Evolutionary conservation across 1,139 yeast genomes (phyloP).

Genomic region (Lizanozyma gosingica): DNA sequence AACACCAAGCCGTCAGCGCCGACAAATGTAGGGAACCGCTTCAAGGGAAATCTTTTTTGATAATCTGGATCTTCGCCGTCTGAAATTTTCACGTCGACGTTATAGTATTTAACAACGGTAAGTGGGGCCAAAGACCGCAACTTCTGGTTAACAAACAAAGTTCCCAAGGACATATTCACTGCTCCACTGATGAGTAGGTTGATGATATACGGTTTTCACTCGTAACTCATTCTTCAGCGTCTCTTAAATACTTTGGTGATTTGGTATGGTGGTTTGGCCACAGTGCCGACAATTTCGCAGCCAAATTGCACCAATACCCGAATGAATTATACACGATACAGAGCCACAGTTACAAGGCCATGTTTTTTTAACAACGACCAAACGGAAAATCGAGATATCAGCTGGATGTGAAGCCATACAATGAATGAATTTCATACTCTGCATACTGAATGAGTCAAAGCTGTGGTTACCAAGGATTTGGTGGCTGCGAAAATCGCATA

Average conservation of each 20-base stretch:
- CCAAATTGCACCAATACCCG: not conserved
- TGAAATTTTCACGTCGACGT: not conserved
- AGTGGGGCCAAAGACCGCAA: not conserved
- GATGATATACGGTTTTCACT: too few relatives aligned
- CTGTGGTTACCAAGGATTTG: too few relatives aligned
- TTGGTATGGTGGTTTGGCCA: too few relatives aligned
- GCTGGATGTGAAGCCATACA: too few relatives aligned
- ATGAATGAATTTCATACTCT: not conserved
- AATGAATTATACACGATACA: not conserved
- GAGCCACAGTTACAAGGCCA: not conserved
- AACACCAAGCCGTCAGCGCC: constrained; percentile 16
- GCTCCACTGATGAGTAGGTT: too few relatives aligned
- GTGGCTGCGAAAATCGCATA: too few relatives aligned
- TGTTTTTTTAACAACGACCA: not conserved
- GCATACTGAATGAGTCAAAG: not conserved
- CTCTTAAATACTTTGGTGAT: too few relatives aligned
- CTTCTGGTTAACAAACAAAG: not conserved
- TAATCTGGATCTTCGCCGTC: too few relatives aligned
- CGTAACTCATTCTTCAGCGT: too few relatives aligned
- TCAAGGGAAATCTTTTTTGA: constrained; percentile 21
- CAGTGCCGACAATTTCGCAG: not conserved
- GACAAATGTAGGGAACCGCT: constrained; percentile 18
- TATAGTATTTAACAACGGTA: not conserved
- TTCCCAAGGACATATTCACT: not conserved
- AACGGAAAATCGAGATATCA: not conserved